A percentile compares a stretch with the other conserved stretches of the same genome.
Conservation (phyloP, 2,329 filamentous ascomycete genomes). For the Fusarium gaditjirri region DNA sequence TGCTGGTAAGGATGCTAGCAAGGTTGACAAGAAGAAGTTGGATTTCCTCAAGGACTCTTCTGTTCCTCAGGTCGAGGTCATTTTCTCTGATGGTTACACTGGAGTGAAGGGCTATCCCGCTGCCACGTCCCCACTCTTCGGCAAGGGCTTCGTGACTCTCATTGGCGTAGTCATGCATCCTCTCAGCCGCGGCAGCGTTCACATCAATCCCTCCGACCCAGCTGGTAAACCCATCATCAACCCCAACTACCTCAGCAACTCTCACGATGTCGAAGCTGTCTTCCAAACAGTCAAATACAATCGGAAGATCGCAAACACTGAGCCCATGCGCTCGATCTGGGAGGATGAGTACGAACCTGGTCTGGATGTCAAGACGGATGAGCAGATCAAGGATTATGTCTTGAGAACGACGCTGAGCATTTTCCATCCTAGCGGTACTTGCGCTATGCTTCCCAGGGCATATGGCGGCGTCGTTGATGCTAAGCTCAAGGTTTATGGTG, state of each 20-base stretch:
- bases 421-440: slow-evolving; percentile 56
- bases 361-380: slow-evolving; percentile 32
- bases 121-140: slow-evolving; percentile 38
- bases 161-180: slow-evolving; percentile 70
- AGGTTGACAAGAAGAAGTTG: slow-evolving; percentile 53
- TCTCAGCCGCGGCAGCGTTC: slow-evolving; percentile 52
- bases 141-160: slow-evolving; percentile 55
- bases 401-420: slow-evolving; percentile 35
- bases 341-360: slow-evolving; percentile 49
- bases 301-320: slow-evolving; percentile 46
- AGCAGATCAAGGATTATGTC: slow-evolving; percentile 28
- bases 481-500: slow-evolving; percentile 58
- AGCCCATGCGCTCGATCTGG: slow-evolving; percentile 48
- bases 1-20: slow-evolving; percentile 42
- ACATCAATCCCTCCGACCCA: slow-evolving; percentile 33
- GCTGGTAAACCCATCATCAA: slow-evolving; percentile 38
- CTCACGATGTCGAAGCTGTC: slow-evolving; percentile 48
- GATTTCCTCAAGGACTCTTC: slow-evolving; percentile 49
- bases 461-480: slow-evolving; percentile 59
- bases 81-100: slow-evolving; percentile 47
- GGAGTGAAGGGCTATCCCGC: slow-evolving; percentile 45
- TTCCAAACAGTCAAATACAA: slow-evolving; percentile 47
- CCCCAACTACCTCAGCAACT: slow-evolving; percentile 42
- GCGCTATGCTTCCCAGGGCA: slow-evolving; percentile 57
- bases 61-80: slow-evolving; percentile 44